Evolutionary conservation across 2,329 filamentous ascomycete genomes (phyloP), one percentile per base, ranked within the genome.

Genomic region (Aspergillus fischeri): DNA sequence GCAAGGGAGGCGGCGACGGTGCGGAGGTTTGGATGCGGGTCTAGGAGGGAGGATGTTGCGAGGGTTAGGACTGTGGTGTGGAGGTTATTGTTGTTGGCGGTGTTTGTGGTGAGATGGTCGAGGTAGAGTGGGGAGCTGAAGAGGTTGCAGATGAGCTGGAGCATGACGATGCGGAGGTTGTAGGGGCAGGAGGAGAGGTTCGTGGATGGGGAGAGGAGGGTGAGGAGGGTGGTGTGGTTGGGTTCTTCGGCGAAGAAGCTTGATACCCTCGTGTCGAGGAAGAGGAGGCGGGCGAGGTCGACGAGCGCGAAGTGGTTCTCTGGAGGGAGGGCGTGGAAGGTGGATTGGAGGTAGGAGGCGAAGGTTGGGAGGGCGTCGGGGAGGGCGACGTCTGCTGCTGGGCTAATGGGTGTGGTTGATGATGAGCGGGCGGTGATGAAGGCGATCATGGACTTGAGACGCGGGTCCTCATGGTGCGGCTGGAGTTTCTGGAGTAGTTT

Each of bases 401-500:
- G 84, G 10, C 81, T 75, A 8, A 76, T 77, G 28, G 82, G 73
- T 20, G 86, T 85, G 9, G 80, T 57, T 60, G 49, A 56, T 57
- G n/a, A 52, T 75, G 53, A 56, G 49, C 55, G 58, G 14, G 54
- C 75, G 53, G 88, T 83, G 55, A 97, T 82, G 70, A 95, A 97
- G 5, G 81, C 75, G 50, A 86, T 84, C 24, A 97, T 78, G 1
- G 81, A 81, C 44, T 81, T 74, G 1, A 97, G 79, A 3, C 85
- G 81, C 0, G 82, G 75, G 47, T 87, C 78, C 8, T 83, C 77
- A n/a, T 84, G 83, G 5, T 60, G 62, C 52, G 76, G 65, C 0
- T 89, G 91, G 71, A 97, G 86, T 71, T 96, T 97, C 3, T 83
- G 82, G 47, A 90, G 77, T 2, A 97, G 79, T 68, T 96, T 97